Conservation (phyloP, 2,329 filamentous ascomycete species). For the Colletotrichum sp. region DNA sequence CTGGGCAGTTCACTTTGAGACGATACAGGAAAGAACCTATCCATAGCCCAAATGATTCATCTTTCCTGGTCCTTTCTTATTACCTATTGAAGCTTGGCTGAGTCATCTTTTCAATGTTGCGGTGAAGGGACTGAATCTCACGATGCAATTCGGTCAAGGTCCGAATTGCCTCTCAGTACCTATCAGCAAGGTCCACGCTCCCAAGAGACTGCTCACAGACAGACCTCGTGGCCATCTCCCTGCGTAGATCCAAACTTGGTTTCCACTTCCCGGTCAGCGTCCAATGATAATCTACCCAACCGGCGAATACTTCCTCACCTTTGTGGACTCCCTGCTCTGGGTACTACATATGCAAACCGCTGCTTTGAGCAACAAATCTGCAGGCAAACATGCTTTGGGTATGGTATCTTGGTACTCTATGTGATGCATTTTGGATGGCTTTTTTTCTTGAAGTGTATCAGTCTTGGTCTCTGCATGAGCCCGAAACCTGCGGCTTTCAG, state of each 20-base stretch:
- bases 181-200: background rate
- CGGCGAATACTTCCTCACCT: background rate
- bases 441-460: background rate
- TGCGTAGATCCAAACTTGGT: constrained; percentile 12
- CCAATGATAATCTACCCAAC: background rate
- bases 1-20: background rate
- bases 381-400: background rate
- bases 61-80: background rate
- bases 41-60: background rate
- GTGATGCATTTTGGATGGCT: background rate
- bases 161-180: background rate
- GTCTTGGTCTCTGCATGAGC: background rate
- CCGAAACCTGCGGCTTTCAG: background rate
- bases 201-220: background rate
- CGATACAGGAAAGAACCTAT: background rate
- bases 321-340: background rate
- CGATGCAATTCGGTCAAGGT: constrained; percentile 16
- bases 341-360: background rate
- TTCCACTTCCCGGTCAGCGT: constrained; percentile 15
- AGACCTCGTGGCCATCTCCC: constrained; percentile 2
- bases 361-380: background rate
- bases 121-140: background rate
- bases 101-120: background rate
- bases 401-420: background rate
- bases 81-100: background rate